Conservation (phyloP, 148 eudicot genomes). For the Camellia granthamiana region DNA sequence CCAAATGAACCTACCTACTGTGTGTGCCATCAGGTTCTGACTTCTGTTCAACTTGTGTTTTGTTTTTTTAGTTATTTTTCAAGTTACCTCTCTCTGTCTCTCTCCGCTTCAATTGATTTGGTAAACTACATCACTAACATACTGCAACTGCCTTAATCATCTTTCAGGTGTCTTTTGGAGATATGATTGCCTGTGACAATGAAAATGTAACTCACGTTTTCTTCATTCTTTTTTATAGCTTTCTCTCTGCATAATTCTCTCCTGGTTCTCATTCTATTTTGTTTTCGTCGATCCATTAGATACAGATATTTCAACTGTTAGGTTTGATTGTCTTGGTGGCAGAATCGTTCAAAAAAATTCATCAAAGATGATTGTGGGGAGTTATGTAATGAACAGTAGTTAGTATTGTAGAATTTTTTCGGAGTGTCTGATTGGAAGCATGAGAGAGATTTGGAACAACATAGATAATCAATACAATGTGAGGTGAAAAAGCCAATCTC, state of each 20-base stretch:
- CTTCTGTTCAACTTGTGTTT: conserved; percentile 9
- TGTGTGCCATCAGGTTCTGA: conserved; percentile 86
- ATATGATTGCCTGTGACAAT: conserved; percentile 99
- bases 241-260: neutral
- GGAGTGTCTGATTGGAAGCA: neutral
- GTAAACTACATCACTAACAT: conserved; percentile 3
- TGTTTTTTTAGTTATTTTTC: neutral
- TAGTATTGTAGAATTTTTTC: neutral
- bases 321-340: neutral
- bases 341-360: neutral
- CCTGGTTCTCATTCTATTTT: conserved; percentile 6
- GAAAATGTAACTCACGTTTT: conserved; percentile 60
- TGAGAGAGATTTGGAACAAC: neutral
- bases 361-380: neutral
- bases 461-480: neutral
- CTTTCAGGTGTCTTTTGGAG: conserved; percentile 90
- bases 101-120: neutral
- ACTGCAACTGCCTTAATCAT: conserved; percentile 4
- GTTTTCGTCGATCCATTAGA: neutral
- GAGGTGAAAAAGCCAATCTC: neutral
- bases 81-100: neutral
- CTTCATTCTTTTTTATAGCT: conserved; percentile 9
- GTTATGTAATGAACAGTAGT: neutral
- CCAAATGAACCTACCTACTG: conserved; percentile 98
- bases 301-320: neutral